phyloP scores from a whole-genome alignment of 2,329 filamentous ascomycete species.

The Aspergillus thermomutatus region DNA sequence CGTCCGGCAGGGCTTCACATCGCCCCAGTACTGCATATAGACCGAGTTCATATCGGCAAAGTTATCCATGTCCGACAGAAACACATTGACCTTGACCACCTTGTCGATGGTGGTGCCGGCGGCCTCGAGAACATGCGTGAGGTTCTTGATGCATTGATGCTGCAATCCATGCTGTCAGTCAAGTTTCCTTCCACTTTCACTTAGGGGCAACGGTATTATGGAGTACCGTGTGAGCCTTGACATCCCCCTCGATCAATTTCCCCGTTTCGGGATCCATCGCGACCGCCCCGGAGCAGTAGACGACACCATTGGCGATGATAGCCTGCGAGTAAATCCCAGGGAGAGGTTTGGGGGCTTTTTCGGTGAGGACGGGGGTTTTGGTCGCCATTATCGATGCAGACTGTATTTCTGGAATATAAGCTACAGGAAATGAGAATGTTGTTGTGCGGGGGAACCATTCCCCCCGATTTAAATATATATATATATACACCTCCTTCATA shows the following conservation, averaged over 20 bases:
- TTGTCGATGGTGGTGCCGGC: conserved; percentile 59
- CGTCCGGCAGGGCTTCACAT: conserved; percentile 56
- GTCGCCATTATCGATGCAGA: conserved; percentile 26
- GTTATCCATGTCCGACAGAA: conserved; percentile 62
- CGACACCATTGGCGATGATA: conserved; percentile 60
- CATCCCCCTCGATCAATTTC: conserved; percentile 54
- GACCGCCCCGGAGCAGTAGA: conserved; percentile 68
- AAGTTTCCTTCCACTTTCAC: not conserved
- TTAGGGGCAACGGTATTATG: not conserved
- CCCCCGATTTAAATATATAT: not conserved
- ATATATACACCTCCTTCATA: too few relatives aligned
- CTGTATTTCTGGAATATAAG: not conserved
- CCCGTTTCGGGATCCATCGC: conserved; percentile 55
- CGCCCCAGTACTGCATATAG: conserved; percentile 70
- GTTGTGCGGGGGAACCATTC: not conserved
- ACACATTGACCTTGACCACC: conserved; percentile 66
- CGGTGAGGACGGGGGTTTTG: conserved; percentile 43
- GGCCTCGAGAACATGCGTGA: conserved; percentile 57
- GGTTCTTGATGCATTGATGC: conserved; percentile 58
- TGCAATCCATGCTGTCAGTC: conserved; percentile 12
- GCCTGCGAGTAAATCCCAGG: conserved; percentile 59
- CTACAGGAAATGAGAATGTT: not conserved
- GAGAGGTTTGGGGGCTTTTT: conserved; percentile 50
- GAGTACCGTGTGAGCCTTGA: conserved; percentile 53
- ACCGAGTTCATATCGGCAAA: conserved; percentile 77